Evolutionary conservation across 768 basidiomycete species (phyloP), one percentile per base, ranked within the genome.

Genomic region (Pulveroboletus sp.): DNA sequence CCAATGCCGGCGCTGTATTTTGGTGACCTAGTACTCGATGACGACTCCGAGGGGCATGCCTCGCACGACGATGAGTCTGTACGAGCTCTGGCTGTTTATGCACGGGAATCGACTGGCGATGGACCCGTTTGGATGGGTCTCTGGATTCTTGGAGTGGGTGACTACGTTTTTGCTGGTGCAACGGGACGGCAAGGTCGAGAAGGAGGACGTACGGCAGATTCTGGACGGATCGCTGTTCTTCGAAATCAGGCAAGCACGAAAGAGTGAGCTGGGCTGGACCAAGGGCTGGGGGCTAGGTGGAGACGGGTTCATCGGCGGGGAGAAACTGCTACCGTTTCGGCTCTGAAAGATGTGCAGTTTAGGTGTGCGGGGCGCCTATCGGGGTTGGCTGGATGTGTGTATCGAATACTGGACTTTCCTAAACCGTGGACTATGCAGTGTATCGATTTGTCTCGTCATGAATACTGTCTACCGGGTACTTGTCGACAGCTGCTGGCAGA

Each of bases 171-270:
- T 75, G 38, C 49, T 76, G 17, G 57, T 76, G 58, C 76, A 74
- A 0, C 58, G 57, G 39, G 65, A 75, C 26, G 73, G 74, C 8
- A 50, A 64, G 41, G 59, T 77, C 39, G 62, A 61, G 39, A 73
- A 73, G 57, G 73, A 76, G 33, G 72, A 75, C 49, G 65, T 76
- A 15, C 63, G 72, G 2, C 69, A 66, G 1, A 57, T 76, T 12
- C 67, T 74, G 24, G 74, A 77, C 32, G 76, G 74, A 9, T 68
- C 66, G 40, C 47, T 71, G 17, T 72, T 71, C 52, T 68, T 64
- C 44, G 66, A 73, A 42, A 56, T 73, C 12, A 59, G 54, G 12
- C 37, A 46, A n/a, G 61, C 61, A 21, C 53, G 68, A 18, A 39
- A 30, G 43, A 54, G 36, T 2, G 49, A 36, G 33, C 49, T 33